Conservation (phyloP, 225 moss, liverwort and hornwort species). For the Lunularia cruciata region DNA sequence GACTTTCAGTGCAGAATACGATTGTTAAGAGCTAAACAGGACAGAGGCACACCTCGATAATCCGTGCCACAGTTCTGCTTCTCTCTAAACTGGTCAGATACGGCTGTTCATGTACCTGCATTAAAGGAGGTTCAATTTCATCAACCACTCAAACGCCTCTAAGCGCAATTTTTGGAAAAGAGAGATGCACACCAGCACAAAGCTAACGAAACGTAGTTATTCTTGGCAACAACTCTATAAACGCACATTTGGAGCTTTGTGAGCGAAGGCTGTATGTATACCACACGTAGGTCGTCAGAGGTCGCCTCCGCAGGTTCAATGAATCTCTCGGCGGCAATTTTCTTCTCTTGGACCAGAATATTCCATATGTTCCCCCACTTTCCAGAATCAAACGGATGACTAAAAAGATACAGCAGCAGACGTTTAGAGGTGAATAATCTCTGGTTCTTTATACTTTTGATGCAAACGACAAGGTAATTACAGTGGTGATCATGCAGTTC, state of each 20-base stretch:
- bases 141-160: too few species aligned
- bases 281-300: slow-evolving; percentile 92
- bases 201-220: too few species aligned
- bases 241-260: too few species aligned
- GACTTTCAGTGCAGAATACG: too few species aligned
- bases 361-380: slow-evolving; percentile 90
- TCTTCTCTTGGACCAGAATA: slow-evolving; percentile 55
- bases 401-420: slow-evolving; percentile 23
- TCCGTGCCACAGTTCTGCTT: slow-evolving; percentile 73
- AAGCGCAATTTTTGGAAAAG: too few species aligned
- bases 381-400: slow-evolving; percentile 93
- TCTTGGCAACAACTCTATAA: too few species aligned
- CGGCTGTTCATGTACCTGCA: slow-evolving; percentile 74
- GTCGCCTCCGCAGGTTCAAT: slow-evolving; percentile 90
- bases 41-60: slow-evolving; percentile 66
- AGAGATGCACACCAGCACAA: too few species aligned
- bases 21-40: neutral
- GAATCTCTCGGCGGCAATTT: slow-evolving; percentile 53
- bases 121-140: neutral
- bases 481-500: neutral
- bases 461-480: neutral
- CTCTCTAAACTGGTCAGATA: slow-evolving; percentile 74
- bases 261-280: too few species aligned
- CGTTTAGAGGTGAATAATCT: neutral
- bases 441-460: neutral